Base-by-base conservation (phyloP, 2,329 filamentous ascomycete species). In the Thielaviopsis punctulata region DNA sequence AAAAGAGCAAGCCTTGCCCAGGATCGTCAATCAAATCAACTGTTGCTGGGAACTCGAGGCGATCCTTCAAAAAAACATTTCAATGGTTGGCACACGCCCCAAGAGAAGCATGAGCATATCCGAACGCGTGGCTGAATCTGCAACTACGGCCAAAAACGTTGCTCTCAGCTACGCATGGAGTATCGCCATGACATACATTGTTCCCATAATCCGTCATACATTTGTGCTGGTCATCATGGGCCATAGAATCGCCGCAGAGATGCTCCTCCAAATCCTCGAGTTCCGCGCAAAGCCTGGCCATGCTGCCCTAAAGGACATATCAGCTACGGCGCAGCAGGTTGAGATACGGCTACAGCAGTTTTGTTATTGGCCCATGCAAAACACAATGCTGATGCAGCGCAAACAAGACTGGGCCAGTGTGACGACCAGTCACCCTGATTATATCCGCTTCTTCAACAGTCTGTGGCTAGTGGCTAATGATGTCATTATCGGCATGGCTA, bases 381-480 rank as follows among this genome's bases (percentile, higher is more conserved):
- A 96, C 63, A 75, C 90, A 44, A 96, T 88, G 15, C 67, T 98
- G 46, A 82, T 89, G n/a, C 81, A 86, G 62, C 76, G 89, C 39
- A 93, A 94, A 62, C 80, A 82, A 57, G 87, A 94, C 60, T 96
- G 92, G 90, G 86, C 88, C 54, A 96, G 90, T 63, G 84, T 96
- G 52, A 95, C 89, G 0, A 92, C 84, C 47, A 95, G 84, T 60
- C 90, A 98, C 65, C 87, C 90, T 0, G 92, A 98, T 65, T 98
- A 98, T 64, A 98, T 98, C 58, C 84, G 92, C 15, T 98, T 98
- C 67, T 98, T 96, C 69, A 98, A 98, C 65, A 95, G 88, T 61
- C 71, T 98, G 4, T 98, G 92, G 92, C 83, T 98, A 8, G 92
- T 98, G 21, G 89, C 89, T 25, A 98, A 98, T 68, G 92, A 98